These are phyloP conservation scores for Citrullus amarus DNA, from an alignment of 306 rosid genomes.

Conservation along the genomic window DNA sequence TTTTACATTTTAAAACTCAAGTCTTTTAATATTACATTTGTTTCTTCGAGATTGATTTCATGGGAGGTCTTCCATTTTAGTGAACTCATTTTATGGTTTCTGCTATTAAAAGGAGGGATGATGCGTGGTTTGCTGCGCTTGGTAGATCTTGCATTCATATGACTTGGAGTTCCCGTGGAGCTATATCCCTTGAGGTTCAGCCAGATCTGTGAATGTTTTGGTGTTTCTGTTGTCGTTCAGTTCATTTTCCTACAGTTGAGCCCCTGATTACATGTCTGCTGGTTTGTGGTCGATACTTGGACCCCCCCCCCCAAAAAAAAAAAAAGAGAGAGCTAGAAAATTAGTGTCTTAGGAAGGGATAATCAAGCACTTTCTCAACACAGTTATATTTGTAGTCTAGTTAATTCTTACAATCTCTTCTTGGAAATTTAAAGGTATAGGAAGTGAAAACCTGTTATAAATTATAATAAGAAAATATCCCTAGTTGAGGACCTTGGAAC, in stretches of 20 bases:
- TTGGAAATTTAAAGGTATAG: not conserved
- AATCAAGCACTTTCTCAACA: not conserved
- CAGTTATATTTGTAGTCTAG: not conserved
- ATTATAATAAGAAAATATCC: not conserved
- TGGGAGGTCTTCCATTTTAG: not conserved
- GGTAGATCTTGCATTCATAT: slow-evolving; percentile 87
- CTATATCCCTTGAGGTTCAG: slow-evolving; percentile 75
- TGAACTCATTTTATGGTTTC: slow-evolving; percentile 11
- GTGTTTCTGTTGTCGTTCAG: not conserved
- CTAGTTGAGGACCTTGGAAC: not conserved
- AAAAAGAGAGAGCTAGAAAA: not conserved
- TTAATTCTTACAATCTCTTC: not conserved
- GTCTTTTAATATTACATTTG: not conserved
- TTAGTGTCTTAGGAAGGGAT: not conserved
- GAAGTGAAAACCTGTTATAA: not conserved
- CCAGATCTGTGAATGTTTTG: not conserved
- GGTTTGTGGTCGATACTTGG: not conserved
- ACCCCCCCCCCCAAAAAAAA: not conserved
- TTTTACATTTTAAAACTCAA: not conserved
- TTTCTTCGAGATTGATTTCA: not conserved
- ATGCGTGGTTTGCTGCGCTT: slow-evolving; percentile 84
- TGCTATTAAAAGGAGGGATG: slow-evolving; percentile 54
- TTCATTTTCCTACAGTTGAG: not conserved
- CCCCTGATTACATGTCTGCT: not conserved
- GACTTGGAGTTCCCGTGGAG: slow-evolving; percentile 82